These are phyloP conservation scores for Ustilago cynodontis DNA, from an alignment of 1,284 basidiomycete species.

Conservation along the genomic window DNA sequence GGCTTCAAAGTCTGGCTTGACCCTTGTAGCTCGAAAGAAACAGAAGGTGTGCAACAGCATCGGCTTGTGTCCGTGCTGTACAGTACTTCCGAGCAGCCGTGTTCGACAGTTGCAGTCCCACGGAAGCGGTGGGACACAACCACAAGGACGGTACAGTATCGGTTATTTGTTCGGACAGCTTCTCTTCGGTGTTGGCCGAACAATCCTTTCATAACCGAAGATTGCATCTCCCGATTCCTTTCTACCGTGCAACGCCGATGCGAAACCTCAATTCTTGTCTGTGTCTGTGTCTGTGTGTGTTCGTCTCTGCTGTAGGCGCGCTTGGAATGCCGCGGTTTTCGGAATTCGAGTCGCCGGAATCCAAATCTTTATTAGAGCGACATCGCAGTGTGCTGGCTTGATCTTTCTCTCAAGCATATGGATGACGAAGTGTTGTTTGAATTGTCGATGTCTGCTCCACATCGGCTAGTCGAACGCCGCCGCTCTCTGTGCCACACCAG, in stretches of 20 bases:
- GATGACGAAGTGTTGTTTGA: neutral
- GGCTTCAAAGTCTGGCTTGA: neutral
- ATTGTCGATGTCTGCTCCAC: slow-evolving; percentile 12
- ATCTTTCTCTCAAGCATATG: neutral
- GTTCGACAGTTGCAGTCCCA: neutral
- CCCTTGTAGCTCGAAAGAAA: neutral
- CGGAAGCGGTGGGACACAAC: slow-evolving; percentile 1
- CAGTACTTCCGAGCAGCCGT: slow-evolving; percentile 19
- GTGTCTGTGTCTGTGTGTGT: neutral
- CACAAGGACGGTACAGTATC: no score
- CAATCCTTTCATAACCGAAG: neutral
- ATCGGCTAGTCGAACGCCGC: slow-evolving; percentile 25
- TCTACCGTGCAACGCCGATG: neutral
- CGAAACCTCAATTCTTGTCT: no score
- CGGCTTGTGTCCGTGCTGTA: neutral
- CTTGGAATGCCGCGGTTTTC: slow-evolving; percentile 18
- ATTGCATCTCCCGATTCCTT: slow-evolving; percentile 21
- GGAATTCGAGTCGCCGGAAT: slow-evolving; percentile 14
- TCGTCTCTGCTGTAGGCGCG: neutral
- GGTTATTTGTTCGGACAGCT: slow-evolving; percentile 19
- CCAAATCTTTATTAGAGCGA: neutral
- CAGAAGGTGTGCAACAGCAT: neutral
- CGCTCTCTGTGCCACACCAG: neutral
- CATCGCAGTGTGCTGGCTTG: slow-evolving; percentile 2
- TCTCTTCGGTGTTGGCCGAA: slow-evolving; percentile 5